These are phyloP conservation scores for Patellifolia procumbens DNA, from an alignment of 179 eudicot species.

Conservation along the genomic window DNA sequence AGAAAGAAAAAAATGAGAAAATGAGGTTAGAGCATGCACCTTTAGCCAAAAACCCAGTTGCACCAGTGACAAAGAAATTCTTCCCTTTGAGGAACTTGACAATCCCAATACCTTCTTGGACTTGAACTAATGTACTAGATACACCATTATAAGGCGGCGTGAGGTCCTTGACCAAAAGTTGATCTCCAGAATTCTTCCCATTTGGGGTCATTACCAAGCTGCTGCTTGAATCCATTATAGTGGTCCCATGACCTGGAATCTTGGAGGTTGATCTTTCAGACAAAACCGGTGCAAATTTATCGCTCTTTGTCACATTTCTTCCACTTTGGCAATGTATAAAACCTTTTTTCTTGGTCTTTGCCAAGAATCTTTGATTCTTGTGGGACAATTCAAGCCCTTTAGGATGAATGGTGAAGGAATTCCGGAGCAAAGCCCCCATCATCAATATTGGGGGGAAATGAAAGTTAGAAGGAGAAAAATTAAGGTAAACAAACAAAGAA, in stretches of 20 bases:
- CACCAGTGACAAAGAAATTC: constrained; percentile 76
- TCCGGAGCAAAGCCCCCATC: constrained; percentile 85
- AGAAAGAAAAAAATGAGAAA: too few species aligned
- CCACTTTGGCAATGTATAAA: constrained; percentile 52
- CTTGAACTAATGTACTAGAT: constrained; percentile 39
- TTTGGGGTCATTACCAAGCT: constrained; percentile 54
- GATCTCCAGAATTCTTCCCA: constrained; percentile 43
- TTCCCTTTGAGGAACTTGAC: constrained; percentile 72
- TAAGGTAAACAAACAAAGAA: constrained; percentile 33
- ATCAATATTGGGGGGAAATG: constrained; percentile 36
- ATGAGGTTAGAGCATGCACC: constrained; percentile 53
- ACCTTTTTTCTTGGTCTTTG: constrained; percentile 38
- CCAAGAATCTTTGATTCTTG: constrained; percentile 31
- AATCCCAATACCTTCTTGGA: constrained; percentile 70
- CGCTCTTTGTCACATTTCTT: constrained; percentile 47
- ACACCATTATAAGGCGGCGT: constrained; percentile 44
- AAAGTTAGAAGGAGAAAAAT: constrained; percentile 34
- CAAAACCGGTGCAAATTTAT: constrained; percentile 48
- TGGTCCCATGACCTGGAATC: constrained; percentile 35
- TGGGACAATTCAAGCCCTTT: constrained; percentile 30
- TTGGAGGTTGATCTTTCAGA: constrained; percentile 55
- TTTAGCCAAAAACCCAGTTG: constrained; percentile 94
- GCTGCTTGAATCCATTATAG: constrained; percentile 48
- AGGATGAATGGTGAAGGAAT: constrained; percentile 50
- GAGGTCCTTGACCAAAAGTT: constrained; percentile 45